phyloP scores from a whole-genome alignment of 441 rosid species.

The Metrosideros polymorpha region DNA sequence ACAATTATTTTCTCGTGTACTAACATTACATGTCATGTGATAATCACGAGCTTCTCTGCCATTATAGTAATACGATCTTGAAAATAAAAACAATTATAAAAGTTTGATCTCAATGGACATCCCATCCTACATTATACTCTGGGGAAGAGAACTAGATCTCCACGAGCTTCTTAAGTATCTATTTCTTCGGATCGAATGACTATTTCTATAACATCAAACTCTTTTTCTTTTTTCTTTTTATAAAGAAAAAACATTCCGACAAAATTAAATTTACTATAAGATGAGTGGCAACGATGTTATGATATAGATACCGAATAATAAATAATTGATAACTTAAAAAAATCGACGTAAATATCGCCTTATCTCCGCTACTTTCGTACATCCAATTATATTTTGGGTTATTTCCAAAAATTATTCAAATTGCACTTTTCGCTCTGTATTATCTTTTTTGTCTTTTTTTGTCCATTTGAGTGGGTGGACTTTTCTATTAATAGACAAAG shows the following conservation, averaged over 20 bases:
- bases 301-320: neutral
- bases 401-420: neutral
- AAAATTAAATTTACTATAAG: neutral
- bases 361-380: neutral
- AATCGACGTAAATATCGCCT: neutral
- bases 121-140: neutral
- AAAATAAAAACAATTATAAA: neutral
- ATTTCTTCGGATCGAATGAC: neutral
- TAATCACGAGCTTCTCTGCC: neutral
- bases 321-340: neutral
- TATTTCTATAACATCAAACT: neutral
- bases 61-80: neutral
- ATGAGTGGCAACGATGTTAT: neutral
- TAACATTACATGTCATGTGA: neutral
- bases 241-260: neutral
- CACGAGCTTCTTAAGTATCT: neutral
- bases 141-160: neutral
- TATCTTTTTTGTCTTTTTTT: neutral
- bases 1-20: neutral
- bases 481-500: neutral
- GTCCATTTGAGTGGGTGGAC: neutral
- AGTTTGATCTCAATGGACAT: neutral
- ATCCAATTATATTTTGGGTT: neutral
- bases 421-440: neutral
- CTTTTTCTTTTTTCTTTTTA: neutral